A percentile compares a stretch with the other conserved stretches of the same genome.
These are phyloP conservation scores for Globisporangium iwayamae DNA, from an alignment of 352 stramenopile genomes.

Conservation along the genomic window DNA sequence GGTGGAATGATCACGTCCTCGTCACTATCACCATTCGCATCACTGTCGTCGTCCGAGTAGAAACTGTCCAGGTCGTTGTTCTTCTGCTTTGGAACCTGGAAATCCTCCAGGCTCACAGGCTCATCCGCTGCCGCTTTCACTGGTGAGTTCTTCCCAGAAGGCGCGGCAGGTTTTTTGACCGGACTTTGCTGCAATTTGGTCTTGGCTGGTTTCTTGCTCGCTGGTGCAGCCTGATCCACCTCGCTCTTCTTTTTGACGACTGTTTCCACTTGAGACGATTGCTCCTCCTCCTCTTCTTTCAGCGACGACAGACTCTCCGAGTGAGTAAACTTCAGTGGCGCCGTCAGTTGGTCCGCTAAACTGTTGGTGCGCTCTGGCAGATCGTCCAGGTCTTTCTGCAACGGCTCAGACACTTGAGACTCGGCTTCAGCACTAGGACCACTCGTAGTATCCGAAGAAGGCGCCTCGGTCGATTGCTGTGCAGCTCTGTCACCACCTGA, in stretches of 20 bases:
- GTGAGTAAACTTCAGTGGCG: constrained; percentile 48
- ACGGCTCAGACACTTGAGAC: background rate
- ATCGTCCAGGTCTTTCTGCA: constrained; percentile 43
- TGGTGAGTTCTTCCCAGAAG: background rate
- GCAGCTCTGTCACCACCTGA: background rate
- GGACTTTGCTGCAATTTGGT: background rate
- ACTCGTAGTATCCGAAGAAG: background rate
- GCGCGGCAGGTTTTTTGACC: background rate
- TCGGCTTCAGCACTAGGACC: background rate
- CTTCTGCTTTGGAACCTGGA: constrained; percentile 57
- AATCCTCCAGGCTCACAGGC: constrained; percentile 68
- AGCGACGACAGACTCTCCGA: constrained; percentile 5
- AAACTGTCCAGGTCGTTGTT: constrained; percentile 69
- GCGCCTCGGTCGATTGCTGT: background rate
- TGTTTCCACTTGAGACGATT: background rate
- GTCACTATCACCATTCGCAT: constrained; percentile 30
- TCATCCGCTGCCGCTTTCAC: constrained; percentile 22
- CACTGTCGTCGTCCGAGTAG: constrained; percentile 75
- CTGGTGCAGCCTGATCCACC: background rate
- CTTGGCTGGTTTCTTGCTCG: background rate
- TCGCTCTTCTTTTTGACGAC: background rate
- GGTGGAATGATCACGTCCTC: constrained; percentile 59
- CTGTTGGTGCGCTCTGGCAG: constrained; percentile 44
- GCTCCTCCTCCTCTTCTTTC: constrained; percentile 11
- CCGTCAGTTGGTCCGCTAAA: constrained; percentile 24